Base-by-base conservation (phyloP, 345 rosid species). In the Combretum micranthum region DNA sequence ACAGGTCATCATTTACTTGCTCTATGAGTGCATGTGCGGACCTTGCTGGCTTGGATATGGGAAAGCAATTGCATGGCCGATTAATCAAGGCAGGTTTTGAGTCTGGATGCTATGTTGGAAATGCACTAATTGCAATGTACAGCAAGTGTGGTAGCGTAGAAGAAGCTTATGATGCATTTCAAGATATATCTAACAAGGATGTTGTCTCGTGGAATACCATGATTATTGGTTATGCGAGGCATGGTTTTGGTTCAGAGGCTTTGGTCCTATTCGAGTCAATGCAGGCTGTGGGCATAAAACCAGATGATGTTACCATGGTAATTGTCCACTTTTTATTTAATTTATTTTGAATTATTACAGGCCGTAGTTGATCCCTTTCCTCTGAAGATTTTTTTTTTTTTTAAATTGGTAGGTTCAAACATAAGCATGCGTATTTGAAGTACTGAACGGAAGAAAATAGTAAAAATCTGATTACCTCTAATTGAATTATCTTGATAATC, bases 41-140 rank as follows among this genome's bases (percentile, higher is more conserved):
- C 25, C 56, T 73, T 2, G 63, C 69, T 20, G 71, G 59, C 48
- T 23, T 65, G 48, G 60, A 46, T 53, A 42, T 65, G 65, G 74
- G 77, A 48, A 69, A 66, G 50, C 65, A 65, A 62, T 58, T 69
- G 59, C 68, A 69, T 54, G 64, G 60, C 46, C 52, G 68, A 46
- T 26, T 62, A 47, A 52, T 69, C 20, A 61, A 64, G 63, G 64
- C 68, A 18, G 78, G 74, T 21, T 69, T 50, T 37, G 71, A 62
- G 12, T 65, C 61, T 25, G 65, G 69, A 32, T 64, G 59, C 42
- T 62, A 65, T 25, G 71, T 62, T 15, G 77, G 71, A 26, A 73
- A 73, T 65, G 71, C 74, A 37, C 68, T 73, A 39, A 66, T 68
- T 13, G 61, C 62, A 20, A 68, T 73, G 70, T 73, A 73, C 57